Conservation (phyloP, 352 stramenopile genomes). For the Globisporangium carolinianum region DNA sequence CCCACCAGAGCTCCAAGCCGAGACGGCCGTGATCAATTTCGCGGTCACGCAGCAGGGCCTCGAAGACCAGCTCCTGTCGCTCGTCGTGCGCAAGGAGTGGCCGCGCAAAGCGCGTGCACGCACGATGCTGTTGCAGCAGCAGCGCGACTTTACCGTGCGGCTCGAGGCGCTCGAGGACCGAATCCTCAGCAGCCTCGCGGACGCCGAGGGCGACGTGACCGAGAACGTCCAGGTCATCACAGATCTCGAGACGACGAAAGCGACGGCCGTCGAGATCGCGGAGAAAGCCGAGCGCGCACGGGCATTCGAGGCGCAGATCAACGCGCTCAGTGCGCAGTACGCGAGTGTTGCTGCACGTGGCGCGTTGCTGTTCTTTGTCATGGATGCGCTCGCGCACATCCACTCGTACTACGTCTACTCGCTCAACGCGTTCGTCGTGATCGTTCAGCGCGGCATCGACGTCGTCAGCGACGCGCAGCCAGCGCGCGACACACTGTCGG, state of each 20-base stretch:
- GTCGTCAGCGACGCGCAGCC: slow-evolving; percentile 50
- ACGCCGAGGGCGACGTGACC: slow-evolving; percentile 86
- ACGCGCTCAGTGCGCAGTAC: slow-evolving; percentile 87
- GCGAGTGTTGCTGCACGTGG: slow-evolving; percentile 87
- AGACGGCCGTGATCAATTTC: slow-evolving; percentile 91
- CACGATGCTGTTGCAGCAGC: slow-evolving; percentile 78
- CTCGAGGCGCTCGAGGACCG: slow-evolving; percentile 86
- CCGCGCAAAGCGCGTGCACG: slow-evolving; percentile 79
- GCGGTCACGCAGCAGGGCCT: slow-evolving; percentile 85
- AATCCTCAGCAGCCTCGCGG: slow-evolving; percentile 78
- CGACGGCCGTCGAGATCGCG: slow-evolving; percentile 82
- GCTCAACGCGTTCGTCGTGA: slow-evolving; percentile 92
- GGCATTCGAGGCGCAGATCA: slow-evolving; percentile 76
- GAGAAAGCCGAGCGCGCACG: slow-evolving; percentile 68
- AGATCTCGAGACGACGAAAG: slow-evolving; percentile 91
- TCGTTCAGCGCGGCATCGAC: slow-evolving; percentile 94
- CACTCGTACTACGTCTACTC: slow-evolving; percentile 96
- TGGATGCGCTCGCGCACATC: slow-evolving; percentile 90
- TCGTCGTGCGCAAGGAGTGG: slow-evolving; percentile 88
- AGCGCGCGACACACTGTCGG: slow-evolving; percentile 10
- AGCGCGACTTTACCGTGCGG: slow-evolving; percentile 88
- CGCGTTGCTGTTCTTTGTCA: slow-evolving; percentile 93
- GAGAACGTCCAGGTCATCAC: slow-evolving; percentile 95
- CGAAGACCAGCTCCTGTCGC: slow-evolving; percentile 84
- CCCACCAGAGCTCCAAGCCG: slow-evolving; percentile 86